phyloP scores from a whole-genome alignment of 2,329 filamentous ascomycete species.

The Huntiella savannae region DNA sequence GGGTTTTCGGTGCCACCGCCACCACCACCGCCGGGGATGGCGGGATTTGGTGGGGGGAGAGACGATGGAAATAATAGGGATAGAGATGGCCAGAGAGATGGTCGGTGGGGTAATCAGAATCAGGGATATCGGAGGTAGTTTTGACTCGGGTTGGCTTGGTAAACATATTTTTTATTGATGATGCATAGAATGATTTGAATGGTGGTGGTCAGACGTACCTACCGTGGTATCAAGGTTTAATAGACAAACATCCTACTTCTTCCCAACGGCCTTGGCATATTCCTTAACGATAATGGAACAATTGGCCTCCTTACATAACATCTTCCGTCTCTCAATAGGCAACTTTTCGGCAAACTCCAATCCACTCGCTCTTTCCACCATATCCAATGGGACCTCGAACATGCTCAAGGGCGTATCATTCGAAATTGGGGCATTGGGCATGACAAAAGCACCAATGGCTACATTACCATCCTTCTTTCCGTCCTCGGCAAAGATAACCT shows the following conservation, averaged over 20 bases:
- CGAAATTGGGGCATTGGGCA: constrained; percentile 76
- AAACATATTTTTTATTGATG: background rate
- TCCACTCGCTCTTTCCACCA: constrained; percentile 77
- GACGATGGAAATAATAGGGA: constrained; percentile 3
- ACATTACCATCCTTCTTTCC: constrained; percentile 52
- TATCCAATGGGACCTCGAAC: constrained; percentile 89
- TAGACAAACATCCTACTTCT: constrained; percentile 14
- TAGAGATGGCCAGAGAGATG: background rate
- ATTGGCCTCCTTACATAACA: constrained; percentile 68
- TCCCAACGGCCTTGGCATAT: constrained; percentile 41
- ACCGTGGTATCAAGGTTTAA: background rate
- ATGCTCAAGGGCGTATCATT: constrained; percentile 75
- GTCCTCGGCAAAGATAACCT: constrained; percentile 93
- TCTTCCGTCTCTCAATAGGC: constrained; percentile 51
- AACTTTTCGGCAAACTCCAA: constrained; percentile 77
- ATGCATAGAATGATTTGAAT: background rate
- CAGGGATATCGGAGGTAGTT: background rate
- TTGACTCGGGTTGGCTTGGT: background rate
- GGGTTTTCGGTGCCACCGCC: constrained; percentile 19
- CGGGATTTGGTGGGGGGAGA: background rate
- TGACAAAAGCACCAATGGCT: constrained; percentile 79
- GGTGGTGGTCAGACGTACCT: background rate
- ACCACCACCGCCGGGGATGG: constrained; percentile 17
- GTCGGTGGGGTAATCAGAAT: constrained; percentile 1
- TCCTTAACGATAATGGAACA: constrained; percentile 74